Base-by-base conservation (phyloP, 108 stramenopile species). In the Cyclotella baltica region DNA sequence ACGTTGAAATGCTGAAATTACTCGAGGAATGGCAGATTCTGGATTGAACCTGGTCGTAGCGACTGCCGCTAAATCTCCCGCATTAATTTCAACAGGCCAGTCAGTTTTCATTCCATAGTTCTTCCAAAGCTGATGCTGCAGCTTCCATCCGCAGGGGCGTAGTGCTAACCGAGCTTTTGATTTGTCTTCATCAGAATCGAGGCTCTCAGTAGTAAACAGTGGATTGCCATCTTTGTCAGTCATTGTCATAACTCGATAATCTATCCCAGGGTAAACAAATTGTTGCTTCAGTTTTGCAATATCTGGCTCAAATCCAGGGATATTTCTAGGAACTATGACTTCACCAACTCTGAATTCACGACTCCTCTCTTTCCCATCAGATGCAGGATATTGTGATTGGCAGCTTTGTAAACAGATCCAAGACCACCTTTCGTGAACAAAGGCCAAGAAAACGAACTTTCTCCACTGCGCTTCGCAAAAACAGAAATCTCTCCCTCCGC, bases 241-340 rank as follows among this genome's bases (percentile, higher is more conserved):
- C 78, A 87, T 87, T 58, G 84, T 87, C 86, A 87, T 87, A 55
- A 85, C 74, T 2, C 86, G 57, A 38, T 87, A 87, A 37, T 87
- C 86, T 0, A 80, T 66, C 0, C 86, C 86, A 36, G 86, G 77
- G 36, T 69, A 82, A 16, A 87, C 67, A 37, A 78, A 76, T n/a
- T 55, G 75, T 25, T 83, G 48, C 56, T 83, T 59, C 55, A 79
- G 47, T 20, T 43, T n/a, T 74, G 78, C 27, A 11, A 75, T 8
- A 13, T 78, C 31, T 34, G 18, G 67, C 20, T 80, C 68, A 33
- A 29, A 22, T 43, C 48, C 70, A 52, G 34, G 64, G 46, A 75
- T 52, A 19, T 36, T 33, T 63, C 67, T 69, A n/a, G 84, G 85
- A 6, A 88, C 87, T 33, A 88, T 83, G 36, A 88, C 87, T 75